Evolutionary conservation across 2,329 filamentous ascomycete species (phyloP).

Genomic region (Cladophialophora exuberans): DNA sequence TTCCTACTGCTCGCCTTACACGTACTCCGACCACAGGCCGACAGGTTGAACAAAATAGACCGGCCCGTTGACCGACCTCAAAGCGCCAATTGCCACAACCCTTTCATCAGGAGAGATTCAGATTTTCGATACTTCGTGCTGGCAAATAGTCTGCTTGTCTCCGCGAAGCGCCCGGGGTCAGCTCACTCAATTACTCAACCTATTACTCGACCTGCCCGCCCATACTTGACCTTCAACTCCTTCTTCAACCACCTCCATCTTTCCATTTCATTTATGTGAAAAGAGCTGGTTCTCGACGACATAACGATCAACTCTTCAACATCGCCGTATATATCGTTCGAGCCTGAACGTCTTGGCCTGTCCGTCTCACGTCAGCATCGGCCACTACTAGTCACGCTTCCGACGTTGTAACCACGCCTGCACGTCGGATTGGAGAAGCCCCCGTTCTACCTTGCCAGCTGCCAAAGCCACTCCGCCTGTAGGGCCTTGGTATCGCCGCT

Average conservation of each 20-base stretch:
- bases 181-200: slow-evolving; percentile 10
- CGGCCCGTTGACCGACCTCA: slow-evolving; percentile 26
- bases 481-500: slow-evolving; percentile 11
- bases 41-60: background rate
- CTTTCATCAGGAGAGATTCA: slow-evolving; percentile 15
- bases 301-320: slow-evolving; percentile 13
- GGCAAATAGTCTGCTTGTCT: no score
- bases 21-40: background rate
- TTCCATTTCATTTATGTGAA: slow-evolving; percentile 8
- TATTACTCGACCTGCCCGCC: slow-evolving; percentile 26
- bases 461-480: slow-evolving; percentile 4
- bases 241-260: slow-evolving; percentile 17
- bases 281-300: slow-evolving; percentile 30
- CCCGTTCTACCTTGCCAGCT: slow-evolving; percentile 16
- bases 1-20: slow-evolving; percentile 9
- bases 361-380: slow-evolving; percentile 30
- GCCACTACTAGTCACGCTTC: slow-evolving; percentile 4
- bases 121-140: no score
- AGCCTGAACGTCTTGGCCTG: background rate
- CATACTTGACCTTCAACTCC: slow-evolving; percentile 1
- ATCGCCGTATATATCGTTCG: slow-evolving; percentile 10
- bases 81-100: slow-evolving; percentile 28
- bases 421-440: slow-evolving; percentile 16
- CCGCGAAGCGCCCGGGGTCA: slow-evolving; percentile 23
- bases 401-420: background rate